Evolutionary conservation across 805 yeast genomes (phyloP).

Genomic region (Yarrowia porcina): DNA sequence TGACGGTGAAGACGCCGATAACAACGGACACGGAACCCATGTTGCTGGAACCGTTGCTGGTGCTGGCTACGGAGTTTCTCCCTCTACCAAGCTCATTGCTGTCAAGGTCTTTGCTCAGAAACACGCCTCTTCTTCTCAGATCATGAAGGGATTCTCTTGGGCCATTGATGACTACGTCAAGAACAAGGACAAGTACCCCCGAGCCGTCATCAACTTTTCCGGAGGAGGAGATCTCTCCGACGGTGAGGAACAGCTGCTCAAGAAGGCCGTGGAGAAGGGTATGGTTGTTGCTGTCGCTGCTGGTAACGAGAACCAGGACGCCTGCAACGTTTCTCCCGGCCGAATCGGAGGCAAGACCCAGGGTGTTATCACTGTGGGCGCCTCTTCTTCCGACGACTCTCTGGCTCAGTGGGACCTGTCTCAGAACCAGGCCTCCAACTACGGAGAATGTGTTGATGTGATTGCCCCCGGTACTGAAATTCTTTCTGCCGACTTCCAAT

Average conservation of each 20-base stretch:
- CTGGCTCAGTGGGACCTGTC: background rate
- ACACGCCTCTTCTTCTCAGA: slow-evolving; percentile 52
- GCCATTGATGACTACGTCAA: slow-evolving; percentile 40
- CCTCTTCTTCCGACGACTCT: background rate
- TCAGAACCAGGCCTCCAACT: slow-evolving; percentile 45
- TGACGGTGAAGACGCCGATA: slow-evolving; percentile 45
- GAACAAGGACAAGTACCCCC: slow-evolving; percentile 30
- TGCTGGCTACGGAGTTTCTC: slow-evolving; percentile 52
- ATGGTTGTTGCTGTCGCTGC: slow-evolving; percentile 37
- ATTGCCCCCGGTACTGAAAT: slow-evolving; percentile 95
- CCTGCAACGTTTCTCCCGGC: background rate
- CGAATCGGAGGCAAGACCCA: background rate
- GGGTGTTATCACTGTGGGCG: background rate
- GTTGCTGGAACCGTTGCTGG: slow-evolving; percentile 61
- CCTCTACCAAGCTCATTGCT: slow-evolving; percentile 49
- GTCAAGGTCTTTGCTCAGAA: slow-evolving; percentile 58
- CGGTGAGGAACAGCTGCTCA: slow-evolving; percentile 39
- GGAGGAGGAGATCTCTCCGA: background rate
- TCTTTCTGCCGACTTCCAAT: slow-evolving; percentile 48
- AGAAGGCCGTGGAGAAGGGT: background rate
- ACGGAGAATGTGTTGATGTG: slow-evolving; percentile 91
- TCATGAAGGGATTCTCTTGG: slow-evolving; percentile 55
- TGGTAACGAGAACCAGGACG: background rate
- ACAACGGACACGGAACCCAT: slow-evolving; percentile 59
- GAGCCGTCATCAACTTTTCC: slow-evolving; percentile 4